Conservation (phyloP, 768 basidiomycete genomes). For the Rhodotorula babjevae region DNA sequence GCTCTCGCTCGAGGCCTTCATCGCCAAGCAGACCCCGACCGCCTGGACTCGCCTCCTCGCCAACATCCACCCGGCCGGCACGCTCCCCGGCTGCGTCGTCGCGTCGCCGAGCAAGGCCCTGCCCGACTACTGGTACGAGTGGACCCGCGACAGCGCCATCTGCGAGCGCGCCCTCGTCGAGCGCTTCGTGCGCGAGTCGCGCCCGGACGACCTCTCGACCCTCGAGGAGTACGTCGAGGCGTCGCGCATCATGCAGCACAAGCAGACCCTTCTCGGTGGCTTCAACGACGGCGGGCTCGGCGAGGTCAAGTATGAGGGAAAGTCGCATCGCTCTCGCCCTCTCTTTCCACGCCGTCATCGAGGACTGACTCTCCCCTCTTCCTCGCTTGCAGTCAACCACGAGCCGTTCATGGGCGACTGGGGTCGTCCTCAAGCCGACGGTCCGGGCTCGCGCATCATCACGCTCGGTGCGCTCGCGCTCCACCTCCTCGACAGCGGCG, state of each 20-base stretch:
- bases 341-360: too few relatives aligned
- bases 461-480: slow-evolving; percentile 31
- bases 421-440: slow-evolving; percentile 41
- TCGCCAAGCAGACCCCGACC: not conserved
- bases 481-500: slow-evolving; percentile 21
- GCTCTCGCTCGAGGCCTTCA: slow-evolving; percentile 21
- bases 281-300: slow-evolving; percentile 39
- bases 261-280: slow-evolving; percentile 37
- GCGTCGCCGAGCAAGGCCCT: slow-evolving; percentile 34
- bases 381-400: not conserved
- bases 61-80: slow-evolving; percentile 37
- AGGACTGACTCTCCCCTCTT: not conserved
- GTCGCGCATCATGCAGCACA: slow-evolving; percentile 39
- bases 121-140: slow-evolving; percentile 42
- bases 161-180: slow-evolving; percentile 37
- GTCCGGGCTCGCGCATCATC: slow-evolving; percentile 36
- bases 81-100: slow-evolving; percentile 37
- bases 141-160: slow-evolving; percentile 41
- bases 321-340: not conserved
- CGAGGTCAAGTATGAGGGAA: slow-evolving; percentile 41
- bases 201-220: not conserved
- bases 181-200: slow-evolving; percentile 21
- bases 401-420: slow-evolving; percentile 35
- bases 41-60: slow-evolving; percentile 19
- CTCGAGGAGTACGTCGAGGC: slow-evolving; percentile 41